Conservation (phyloP, 2,329 filamentous ascomycete species). For the Fusarium sp. region DNA sequence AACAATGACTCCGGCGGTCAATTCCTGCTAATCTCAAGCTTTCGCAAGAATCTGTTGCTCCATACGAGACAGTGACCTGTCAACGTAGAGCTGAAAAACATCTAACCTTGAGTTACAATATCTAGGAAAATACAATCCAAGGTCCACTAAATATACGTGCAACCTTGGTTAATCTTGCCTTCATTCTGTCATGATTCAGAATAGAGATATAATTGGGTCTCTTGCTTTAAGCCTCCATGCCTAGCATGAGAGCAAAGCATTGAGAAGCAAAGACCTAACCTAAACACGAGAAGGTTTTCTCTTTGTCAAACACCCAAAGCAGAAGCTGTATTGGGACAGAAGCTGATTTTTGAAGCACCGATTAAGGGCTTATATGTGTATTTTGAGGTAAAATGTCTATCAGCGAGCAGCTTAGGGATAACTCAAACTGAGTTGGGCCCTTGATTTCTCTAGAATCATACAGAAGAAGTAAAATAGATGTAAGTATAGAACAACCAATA, state of each 20-base stretch:
- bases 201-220: accelerated
- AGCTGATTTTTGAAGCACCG: accelerated
- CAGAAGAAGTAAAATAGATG: background rate
- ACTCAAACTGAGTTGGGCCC: accelerated
- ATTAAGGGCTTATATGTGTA: background rate
- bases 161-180: no score
- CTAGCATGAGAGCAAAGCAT: no score
- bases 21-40: no score
- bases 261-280: background rate
- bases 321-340: accelerated
- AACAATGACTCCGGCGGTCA: accelerated
- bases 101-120: no score
- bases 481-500: no score
- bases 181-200: accelerated
- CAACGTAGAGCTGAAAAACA: no score
- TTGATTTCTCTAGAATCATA: accelerated
- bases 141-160: no score
- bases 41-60: no score
- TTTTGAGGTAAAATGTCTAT: background rate
- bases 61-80: no score
- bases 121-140: no score
- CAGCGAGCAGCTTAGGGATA: accelerated
- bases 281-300: background rate
- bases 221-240: no score
- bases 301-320: accelerated